A percentile compares a stretch with the other conserved stretches of the same genome.
phyloP scores from a whole-genome alignment of 2,329 filamentous ascomycete species.

The Fusarium irregulare region DNA sequence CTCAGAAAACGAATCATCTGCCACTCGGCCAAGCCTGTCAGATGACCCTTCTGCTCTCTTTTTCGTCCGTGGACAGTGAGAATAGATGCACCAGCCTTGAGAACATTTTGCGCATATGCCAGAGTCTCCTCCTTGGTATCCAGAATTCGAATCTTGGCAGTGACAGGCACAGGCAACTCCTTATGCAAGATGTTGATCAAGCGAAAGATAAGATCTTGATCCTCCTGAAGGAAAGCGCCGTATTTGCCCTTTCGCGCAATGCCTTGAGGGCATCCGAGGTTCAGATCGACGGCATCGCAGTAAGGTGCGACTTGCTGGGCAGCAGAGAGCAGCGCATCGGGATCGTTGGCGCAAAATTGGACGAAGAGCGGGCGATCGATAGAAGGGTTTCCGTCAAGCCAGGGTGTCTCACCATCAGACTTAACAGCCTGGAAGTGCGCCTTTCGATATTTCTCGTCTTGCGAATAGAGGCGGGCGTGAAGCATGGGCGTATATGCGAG shows the following conservation, averaged over 20 bases:
- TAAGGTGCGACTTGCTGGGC: constrained; percentile 83
- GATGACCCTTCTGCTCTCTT: constrained; percentile 94
- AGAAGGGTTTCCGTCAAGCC: constrained; percentile 86
- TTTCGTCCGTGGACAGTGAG: constrained; percentile 90
- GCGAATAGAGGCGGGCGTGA: constrained; percentile 87
- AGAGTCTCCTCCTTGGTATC: constrained; percentile 89
- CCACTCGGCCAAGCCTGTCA: constrained; percentile 96
- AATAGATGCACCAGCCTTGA: constrained; percentile 90
- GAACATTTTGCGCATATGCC: constrained; percentile 87
- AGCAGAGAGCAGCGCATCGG: constrained; percentile 81
- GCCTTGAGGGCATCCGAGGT: constrained; percentile 94
- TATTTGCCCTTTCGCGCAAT: constrained; percentile 93
- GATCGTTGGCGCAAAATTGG: constrained; percentile 94
- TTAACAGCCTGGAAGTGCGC: constrained; percentile 80
- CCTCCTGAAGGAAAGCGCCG: constrained; percentile 93
- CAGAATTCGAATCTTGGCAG: constrained; percentile 92
- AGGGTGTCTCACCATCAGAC: constrained; percentile 55
- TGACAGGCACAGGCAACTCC: constrained; percentile 84
- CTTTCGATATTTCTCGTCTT: constrained; percentile 79
- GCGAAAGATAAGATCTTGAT: constrained; percentile 83
- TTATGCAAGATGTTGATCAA: constrained; percentile 86
- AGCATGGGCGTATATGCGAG: constrained; percentile 97
- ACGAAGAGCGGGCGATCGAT: constrained; percentile 92
- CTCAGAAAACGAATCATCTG: constrained; percentile 82
- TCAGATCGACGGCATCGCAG: constrained; percentile 95